phyloP scores from a whole-genome alignment of 1,139 yeast genomes.

The Candida frijolesensis region DNA sequence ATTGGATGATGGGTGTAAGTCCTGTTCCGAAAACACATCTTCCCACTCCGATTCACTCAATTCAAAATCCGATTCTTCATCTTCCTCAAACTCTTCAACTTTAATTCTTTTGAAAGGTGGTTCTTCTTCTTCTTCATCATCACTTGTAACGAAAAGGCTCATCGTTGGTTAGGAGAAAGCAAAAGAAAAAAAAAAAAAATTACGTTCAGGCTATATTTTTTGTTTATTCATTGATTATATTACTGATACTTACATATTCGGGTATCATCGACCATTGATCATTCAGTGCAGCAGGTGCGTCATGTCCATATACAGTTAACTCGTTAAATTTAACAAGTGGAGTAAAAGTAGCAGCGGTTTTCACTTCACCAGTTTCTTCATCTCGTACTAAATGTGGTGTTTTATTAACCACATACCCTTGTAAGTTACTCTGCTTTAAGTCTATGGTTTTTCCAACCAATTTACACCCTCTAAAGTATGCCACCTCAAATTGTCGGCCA shows the following conservation, averaged over 20 bases:
- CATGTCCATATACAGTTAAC: constrained; percentile 43
- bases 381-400: constrained; percentile 30
- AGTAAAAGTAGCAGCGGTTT: constrained; percentile 29
- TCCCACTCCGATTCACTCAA: constrained; percentile 24
- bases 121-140: constrained; percentile 11
- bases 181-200: not conserved
- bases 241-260: constrained; percentile 38
- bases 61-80: constrained; percentile 12
- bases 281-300: constrained; percentile 29
- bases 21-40: constrained; percentile 18
- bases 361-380: constrained; percentile 22
- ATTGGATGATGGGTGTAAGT: not conserved
- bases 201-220: not conserved
- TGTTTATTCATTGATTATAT: constrained; percentile 28
- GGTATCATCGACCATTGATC: constrained; percentile 37
- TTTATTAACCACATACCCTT: constrained; percentile 34
- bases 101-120: constrained; percentile 12
- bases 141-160: constrained; percentile 11
- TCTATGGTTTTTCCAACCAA: constrained; percentile 32
- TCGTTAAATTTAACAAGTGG: constrained; percentile 35
- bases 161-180: not conserved
- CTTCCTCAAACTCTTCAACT: constrained; percentile 9
- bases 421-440: constrained; percentile 20
- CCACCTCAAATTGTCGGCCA: constrained; percentile 20
- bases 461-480: constrained; percentile 45